Evolutionary conservation across 2,329 filamentous ascomycete species (phyloP).

Genomic region (Amylocarpus encephaloides): DNA sequence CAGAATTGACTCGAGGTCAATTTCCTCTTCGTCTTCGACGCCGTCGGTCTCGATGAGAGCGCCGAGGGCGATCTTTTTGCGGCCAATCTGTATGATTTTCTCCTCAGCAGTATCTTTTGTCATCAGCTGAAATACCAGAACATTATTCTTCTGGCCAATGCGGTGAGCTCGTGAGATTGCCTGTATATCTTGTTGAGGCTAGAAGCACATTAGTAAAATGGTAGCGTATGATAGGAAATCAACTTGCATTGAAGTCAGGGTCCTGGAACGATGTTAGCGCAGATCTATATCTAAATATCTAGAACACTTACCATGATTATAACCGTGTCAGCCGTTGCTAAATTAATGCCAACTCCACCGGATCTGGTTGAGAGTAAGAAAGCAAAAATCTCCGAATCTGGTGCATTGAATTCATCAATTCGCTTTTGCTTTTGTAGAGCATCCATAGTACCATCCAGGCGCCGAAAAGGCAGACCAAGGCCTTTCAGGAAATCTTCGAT

Average conservation of each 20-base stretch:
- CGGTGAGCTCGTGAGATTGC: conserved; percentile 90
- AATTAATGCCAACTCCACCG: conserved; percentile 93
- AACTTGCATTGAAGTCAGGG: conserved; percentile 28
- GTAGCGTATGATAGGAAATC: not conserved
- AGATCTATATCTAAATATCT: conserved; percentile 45
- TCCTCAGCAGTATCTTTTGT: conserved; percentile 87
- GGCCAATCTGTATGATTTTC: conserved; percentile 91
- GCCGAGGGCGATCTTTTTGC: conserved; percentile 93
- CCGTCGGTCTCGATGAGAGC: conserved; percentile 91
- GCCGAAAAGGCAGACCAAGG: conserved; percentile 64
- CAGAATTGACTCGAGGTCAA: conserved; percentile 81
- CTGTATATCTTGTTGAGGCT: conserved; percentile 91
- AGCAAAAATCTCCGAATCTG: conserved; percentile 74
- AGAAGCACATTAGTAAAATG: conserved; percentile 38
- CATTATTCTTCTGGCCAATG: conserved; percentile 93
- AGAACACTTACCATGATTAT: conserved; percentile 82
- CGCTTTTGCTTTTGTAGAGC: conserved; percentile 86
- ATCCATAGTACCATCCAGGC: conserved; percentile 78
- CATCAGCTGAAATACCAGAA: conserved; percentile 91
- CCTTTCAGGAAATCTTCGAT: conserved; percentile 85
- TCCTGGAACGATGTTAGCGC: conserved; percentile 22
- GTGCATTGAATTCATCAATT: conserved; percentile 89
- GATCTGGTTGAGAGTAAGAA: conserved; percentile 92
- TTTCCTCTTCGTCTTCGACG: conserved; percentile 67
- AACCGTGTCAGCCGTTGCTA: conserved; percentile 94